Evolutionary conservation across 2,329 filamentous ascomycete species (phyloP), one percentile per base, ranked within the genome.

Genomic region (Sclerotiophoma versabilis): DNA sequence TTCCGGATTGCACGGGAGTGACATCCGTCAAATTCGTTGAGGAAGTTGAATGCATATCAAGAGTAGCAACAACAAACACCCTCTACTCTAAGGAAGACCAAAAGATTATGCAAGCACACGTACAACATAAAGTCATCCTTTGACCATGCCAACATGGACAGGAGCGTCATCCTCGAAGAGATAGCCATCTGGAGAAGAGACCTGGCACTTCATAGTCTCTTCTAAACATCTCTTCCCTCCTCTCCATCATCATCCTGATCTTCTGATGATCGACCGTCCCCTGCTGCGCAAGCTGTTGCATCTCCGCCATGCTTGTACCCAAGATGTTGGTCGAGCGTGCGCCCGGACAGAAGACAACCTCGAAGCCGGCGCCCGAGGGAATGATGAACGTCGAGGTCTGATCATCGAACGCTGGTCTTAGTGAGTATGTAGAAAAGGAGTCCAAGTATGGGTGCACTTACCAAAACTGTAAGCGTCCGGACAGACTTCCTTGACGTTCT

Each of bases 381-480:
- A 83, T 81, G 64, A 84, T 83, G 70, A 85, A 85, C 1, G 83
- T 84, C 19, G 81, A 83, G 10, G 76, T 79, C 60, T 83, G 78
- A 59, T 85, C 83, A 62, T 85, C 83, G 59, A 83, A 84, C n/a
- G 83, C 80, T 79, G 37, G 5, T 27, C 6, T 34, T 9, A 17
- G 19, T 59, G 19, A 58, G 49, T 32, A 20, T 29, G 3, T 7
- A 27, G 26, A n/a, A n/a, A n/a, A 20, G 10, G 2, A 2, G 3
- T 30, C 5, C 14, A 2, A 7, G 79, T 2, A 12, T 9, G 12
- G 5, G 3, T 33, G 6, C 8, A 72, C 84, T 85, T 44, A 89
- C 87, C 81, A 71, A 84, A 96, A 67, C 88, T 91, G 76, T 95
- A 96, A 2, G 91, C 91, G 75, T 96, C 91, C 0, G 91, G 91